phyloP scores from a whole-genome alignment of 2,329 filamentous ascomycete species.

The Aspergillus tamarii region DNA sequence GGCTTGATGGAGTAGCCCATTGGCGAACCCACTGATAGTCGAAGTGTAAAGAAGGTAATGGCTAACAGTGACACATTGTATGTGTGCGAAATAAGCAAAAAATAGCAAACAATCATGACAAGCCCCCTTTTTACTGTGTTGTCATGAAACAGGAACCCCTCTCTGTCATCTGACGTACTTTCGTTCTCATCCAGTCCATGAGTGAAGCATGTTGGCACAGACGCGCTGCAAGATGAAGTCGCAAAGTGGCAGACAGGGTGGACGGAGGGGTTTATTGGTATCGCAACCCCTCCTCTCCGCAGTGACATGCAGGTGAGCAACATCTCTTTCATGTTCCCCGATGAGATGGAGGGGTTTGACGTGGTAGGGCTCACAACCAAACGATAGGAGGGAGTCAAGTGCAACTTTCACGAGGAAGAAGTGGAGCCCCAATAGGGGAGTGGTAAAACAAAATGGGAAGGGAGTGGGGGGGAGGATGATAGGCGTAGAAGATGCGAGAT shows the following conservation, averaged over 20 bases:
- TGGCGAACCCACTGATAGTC: slow-evolving; percentile 15
- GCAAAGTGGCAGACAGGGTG: background rate
- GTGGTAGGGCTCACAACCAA: slow-evolving; percentile 24
- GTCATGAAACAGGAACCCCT: slow-evolving; percentile 12
- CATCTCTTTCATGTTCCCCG: slow-evolving; percentile 18
- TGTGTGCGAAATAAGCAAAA: background rate
- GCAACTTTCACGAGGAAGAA: slow-evolving; percentile 20
- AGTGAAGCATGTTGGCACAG: background rate
- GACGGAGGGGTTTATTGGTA: background rate
- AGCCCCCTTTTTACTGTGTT: slow-evolving; percentile 4
- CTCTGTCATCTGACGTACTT: background rate
- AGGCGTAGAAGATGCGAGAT: background rate
- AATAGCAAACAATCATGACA: background rate
- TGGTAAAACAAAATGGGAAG: background rate
- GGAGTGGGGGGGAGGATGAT: slow-evolving; percentile 2
- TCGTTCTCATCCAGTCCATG: background rate
- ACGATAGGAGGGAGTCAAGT: slow-evolving; percentile 10
- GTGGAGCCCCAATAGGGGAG: slow-evolving; percentile 12
- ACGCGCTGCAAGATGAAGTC: slow-evolving; percentile 7
- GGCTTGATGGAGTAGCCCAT: slow-evolving; percentile 13
- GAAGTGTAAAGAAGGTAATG: slow-evolving; percentile 5
- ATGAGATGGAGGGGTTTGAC: slow-evolving; percentile 20
- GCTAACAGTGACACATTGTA: background rate
- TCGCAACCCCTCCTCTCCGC: background rate
- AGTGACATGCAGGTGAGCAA: slow-evolving; percentile 4